Conservation (phyloP, 352 stramenopile genomes). For the Thraustochytrium sp. region DNA sequence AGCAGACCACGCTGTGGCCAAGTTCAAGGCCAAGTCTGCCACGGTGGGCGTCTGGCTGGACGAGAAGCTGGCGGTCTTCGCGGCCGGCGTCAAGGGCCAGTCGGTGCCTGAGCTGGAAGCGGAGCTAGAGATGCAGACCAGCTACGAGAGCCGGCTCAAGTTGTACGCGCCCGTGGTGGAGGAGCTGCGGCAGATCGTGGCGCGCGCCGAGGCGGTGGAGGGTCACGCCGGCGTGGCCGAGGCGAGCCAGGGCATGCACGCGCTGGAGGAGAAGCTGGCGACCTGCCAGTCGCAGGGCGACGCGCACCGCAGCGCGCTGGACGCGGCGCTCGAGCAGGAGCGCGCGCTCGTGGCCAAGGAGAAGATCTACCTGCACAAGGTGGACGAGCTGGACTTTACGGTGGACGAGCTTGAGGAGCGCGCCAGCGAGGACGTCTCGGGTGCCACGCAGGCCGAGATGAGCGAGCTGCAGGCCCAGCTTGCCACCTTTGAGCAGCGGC, state of each 20-base stretch:
- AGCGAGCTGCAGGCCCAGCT: slow-evolving; percentile 67
- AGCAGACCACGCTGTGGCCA: slow-evolving; percentile 57
- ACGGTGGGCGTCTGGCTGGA: slow-evolving; percentile 64
- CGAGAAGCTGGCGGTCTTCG: slow-evolving; percentile 63
- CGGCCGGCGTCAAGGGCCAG: slow-evolving; percentile 65
- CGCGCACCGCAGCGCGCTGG: slow-evolving; percentile 60
- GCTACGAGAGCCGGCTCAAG: neutral
- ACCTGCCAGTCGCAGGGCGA: slow-evolving; percentile 51
- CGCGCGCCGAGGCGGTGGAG: slow-evolving; percentile 67
- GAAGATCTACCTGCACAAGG: slow-evolving; percentile 46
- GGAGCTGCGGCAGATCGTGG: slow-evolving; percentile 71
- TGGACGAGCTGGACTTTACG: slow-evolving; percentile 61
- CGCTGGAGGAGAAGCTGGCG: slow-evolving; percentile 57
- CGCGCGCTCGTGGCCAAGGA: slow-evolving; percentile 43
- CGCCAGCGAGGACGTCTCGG: slow-evolving; percentile 64
- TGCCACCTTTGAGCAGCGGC: slow-evolving; percentile 62
- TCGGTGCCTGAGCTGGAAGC: slow-evolving; percentile 70
- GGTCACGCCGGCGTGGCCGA: slow-evolving; percentile 47
- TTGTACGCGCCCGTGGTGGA: slow-evolving; percentile 71
- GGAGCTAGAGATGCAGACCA: neutral
- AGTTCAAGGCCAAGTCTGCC: slow-evolving; percentile 63
- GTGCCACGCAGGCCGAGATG: slow-evolving; percentile 63
- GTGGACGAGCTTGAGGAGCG: slow-evolving; percentile 65
- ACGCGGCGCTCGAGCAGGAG: slow-evolving; percentile 69
- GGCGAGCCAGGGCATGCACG: slow-evolving; percentile 50